phyloP scores from a whole-genome alignment of 2,329 filamentous ascomycete species.

The Claviceps africana region DNA sequence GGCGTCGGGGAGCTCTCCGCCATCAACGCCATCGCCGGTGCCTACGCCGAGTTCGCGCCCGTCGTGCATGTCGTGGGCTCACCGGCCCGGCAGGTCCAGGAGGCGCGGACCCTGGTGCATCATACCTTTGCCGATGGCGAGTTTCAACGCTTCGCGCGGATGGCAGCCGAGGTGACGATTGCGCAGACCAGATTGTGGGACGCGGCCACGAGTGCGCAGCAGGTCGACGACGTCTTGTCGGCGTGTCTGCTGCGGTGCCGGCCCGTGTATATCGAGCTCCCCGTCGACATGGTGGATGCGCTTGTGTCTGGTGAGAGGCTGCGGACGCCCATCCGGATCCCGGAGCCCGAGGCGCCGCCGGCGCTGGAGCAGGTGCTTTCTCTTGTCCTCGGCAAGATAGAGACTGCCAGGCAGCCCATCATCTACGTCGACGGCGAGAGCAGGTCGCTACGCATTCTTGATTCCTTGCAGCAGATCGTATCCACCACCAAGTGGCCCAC shows the following conservation, averaged over 20 bases:
- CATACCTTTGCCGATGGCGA: conserved; percentile 44
- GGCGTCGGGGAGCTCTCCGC: conserved; percentile 45
- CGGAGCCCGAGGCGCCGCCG: conserved; percentile 2
- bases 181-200: conserved; percentile 31
- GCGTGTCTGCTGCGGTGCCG: conserved; percentile 36
- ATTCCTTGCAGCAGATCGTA: conserved; percentile 28
- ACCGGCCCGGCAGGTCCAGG: conserved; percentile 29
- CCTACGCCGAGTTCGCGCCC: conserved; percentile 40
- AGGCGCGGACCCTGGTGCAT: conserved; percentile 30
- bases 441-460: conserved; percentile 25
- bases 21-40: conserved; percentile 44
- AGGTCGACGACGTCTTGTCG: conserved; percentile 21
- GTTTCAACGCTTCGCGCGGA: conserved; percentile 34
- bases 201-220: conserved; percentile 27
- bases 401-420: conserved; percentile 30
- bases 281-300: conserved; percentile 34
- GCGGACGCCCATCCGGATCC: conserved; percentile 1
- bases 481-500: conserved; percentile 31
- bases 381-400: conserved; percentile 26
- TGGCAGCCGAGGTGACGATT: conserved; percentile 34
- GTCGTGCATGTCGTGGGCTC: conserved; percentile 46
- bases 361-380: conserved; percentile 17
- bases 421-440: conserved; percentile 39
- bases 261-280: conserved; percentile 43
- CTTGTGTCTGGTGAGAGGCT: conserved; percentile 20